Conservation (phyloP, 805 yeast genomes). For the Candida manassasensis region DNA sequence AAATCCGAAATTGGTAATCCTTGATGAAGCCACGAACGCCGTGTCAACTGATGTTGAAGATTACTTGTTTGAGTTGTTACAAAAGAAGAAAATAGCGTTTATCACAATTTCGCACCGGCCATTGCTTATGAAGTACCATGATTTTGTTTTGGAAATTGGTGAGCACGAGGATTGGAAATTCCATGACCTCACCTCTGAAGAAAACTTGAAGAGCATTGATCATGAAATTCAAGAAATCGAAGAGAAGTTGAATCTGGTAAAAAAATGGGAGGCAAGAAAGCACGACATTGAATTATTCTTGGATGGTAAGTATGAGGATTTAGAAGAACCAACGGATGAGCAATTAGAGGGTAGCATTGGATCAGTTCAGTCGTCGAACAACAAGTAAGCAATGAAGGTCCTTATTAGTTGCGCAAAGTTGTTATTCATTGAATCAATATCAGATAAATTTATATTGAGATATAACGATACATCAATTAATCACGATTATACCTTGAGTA, state of each 20-base stretch:
- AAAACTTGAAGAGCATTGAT: slow-evolving; percentile 63
- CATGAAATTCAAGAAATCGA: slow-evolving; percentile 69
- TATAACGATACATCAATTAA: too few species aligned
- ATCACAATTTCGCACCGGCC: slow-evolving; percentile 84
- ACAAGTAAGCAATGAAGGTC: neutral
- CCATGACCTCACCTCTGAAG: slow-evolving; percentile 61
- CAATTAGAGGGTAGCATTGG: slow-evolving; percentile 1
- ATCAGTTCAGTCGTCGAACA: neutral
- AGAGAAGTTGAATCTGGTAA: slow-evolving; percentile 54
- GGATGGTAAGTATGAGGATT: slow-evolving; percentile 36
- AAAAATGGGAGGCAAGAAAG: slow-evolving; percentile 56
- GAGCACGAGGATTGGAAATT: slow-evolving; percentile 47
- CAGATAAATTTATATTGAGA: too few species aligned
- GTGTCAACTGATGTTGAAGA: slow-evolving; percentile 89
- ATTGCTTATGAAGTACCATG: slow-evolving; percentile 78
- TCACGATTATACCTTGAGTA: too few species aligned
- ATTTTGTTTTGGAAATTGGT: slow-evolving; percentile 63
- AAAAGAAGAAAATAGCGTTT: slow-evolving; percentile 64
- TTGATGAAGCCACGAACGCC: slow-evolving; percentile 94
- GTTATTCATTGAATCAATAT: too few species aligned
- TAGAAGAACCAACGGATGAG: slow-evolving; percentile 6
- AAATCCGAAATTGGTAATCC: slow-evolving; percentile 72
- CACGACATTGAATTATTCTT: slow-evolving; percentile 49
- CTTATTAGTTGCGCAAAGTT: too few species aligned
- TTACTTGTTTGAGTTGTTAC: slow-evolving; percentile 70